These are phyloP conservation scores for Vanrija sp. DNA, from an alignment of 1,284 basidiomycete species.

Conservation along the genomic window DNA sequence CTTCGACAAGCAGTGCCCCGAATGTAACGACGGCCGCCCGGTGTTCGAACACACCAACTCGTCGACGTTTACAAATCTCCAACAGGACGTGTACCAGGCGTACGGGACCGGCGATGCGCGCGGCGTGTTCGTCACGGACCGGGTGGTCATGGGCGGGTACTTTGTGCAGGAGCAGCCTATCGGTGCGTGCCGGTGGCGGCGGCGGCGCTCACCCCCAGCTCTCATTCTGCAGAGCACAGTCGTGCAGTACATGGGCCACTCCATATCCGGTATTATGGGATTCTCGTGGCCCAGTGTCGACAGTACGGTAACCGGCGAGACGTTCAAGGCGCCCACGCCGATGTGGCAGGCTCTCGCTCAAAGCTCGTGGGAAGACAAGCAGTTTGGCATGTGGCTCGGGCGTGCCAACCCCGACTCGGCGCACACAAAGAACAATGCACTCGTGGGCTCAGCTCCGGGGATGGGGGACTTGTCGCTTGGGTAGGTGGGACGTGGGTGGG, in stretches of 20 bases:
- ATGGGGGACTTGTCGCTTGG: neutral
- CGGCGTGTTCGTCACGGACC: slow-evolving; percentile 65
- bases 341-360: slow-evolving; percentile 58
- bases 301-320: neutral
- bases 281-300: slow-evolving; percentile 34
- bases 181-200: slow-evolving; percentile 15
- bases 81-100: slow-evolving; percentile 58
- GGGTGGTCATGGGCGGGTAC: slow-evolving; percentile 72
- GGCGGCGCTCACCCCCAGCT: neutral
- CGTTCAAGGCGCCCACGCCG: neutral
- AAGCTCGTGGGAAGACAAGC: slow-evolving; percentile 57
- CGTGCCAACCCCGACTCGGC: slow-evolving; percentile 37
- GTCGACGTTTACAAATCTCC: slow-evolving; percentile 14
- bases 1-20: slow-evolving; percentile 59
- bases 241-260: neutral
- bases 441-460: neutral
- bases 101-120: slow-evolving; percentile 74
- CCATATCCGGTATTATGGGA: slow-evolving; percentile 47
- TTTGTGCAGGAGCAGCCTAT: slow-evolving; percentile 62
- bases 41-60: slow-evolving; percentile 20
- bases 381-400: slow-evolving; percentile 76
- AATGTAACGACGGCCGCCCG: slow-evolving; percentile 5
- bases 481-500: neutral
- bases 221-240: neutral
- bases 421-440: neutral